Percentiles rank a stretch among this genome's conserved stretches.
phyloP scores from a whole-genome alignment of 108 stramenopile genomes.

The Stephanodiscus triporus region DNA sequence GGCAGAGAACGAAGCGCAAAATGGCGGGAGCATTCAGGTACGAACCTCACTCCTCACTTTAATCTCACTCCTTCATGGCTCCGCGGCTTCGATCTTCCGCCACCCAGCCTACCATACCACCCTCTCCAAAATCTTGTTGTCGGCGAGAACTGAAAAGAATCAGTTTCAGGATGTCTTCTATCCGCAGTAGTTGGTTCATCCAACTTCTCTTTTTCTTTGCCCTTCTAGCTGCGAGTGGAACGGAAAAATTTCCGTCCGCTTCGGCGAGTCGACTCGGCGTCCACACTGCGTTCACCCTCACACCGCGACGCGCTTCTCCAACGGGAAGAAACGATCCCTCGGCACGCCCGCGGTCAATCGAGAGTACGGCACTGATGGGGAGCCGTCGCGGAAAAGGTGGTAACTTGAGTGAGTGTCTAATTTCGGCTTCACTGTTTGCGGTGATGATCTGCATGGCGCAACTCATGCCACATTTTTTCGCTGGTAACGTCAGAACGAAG shows the following conservation, averaged over 20 bases:
- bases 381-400: slow-evolving; percentile 15
- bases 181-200: not conserved
- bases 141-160: too few species aligned
- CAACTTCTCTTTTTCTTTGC: not conserved
- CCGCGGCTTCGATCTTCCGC: too few species aligned
- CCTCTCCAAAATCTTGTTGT: too few species aligned
- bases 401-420: slow-evolving; percentile 8
- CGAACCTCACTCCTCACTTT: too few species aligned
- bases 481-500: slow-evolving; percentile 10
- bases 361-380: not conserved
- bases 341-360: too few species aligned
- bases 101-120: too few species aligned
- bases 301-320: not conserved
- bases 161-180: too few species aligned
- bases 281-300: not conserved
- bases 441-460: not conserved
- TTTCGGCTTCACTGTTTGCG: not conserved
- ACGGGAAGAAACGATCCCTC: too few species aligned
- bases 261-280: not conserved
- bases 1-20: too few species aligned
- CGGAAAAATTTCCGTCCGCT: slow-evolving; percentile 7
- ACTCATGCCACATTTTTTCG: not conserved
- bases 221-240: not conserved
- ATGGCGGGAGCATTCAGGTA: too few species aligned
- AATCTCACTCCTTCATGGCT: too few species aligned